Percentiles rank a stretch among this genome's conserved stretches.
phyloP scores from a whole-genome alignment of 805 yeast species.

The Kurtzmaniella cleridarum region DNA sequence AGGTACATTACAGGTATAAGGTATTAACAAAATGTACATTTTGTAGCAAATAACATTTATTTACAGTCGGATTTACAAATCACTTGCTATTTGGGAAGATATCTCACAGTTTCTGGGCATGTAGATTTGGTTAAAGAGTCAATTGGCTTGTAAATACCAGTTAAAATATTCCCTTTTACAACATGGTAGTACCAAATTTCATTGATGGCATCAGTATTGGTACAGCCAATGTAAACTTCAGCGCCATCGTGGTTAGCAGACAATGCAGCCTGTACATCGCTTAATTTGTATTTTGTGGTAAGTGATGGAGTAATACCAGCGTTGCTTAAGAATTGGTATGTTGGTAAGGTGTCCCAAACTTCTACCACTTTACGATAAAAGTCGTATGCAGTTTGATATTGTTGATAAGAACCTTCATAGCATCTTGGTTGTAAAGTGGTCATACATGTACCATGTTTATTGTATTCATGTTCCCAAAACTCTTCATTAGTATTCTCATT shows the following conservation, averaged over 20 bases:
- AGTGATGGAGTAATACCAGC: slow-evolving; percentile 70
- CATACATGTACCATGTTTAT: slow-evolving; percentile 93
- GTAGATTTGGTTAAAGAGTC: slow-evolving; percentile 50
- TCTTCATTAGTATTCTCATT: slow-evolving; percentile 60
- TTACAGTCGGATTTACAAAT: too few species aligned
- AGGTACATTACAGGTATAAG: too few species aligned
- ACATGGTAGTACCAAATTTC: slow-evolving; percentile 81
- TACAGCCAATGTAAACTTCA: slow-evolving; percentile 56
- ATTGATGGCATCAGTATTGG: slow-evolving; percentile 42
- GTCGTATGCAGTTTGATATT: slow-evolving; percentile 54
- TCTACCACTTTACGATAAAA: slow-evolving; percentile 59
- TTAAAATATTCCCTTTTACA: slow-evolving; percentile 64
- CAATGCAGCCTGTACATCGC: slow-evolving; percentile 51
- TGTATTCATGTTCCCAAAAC: slow-evolving; percentile 88
- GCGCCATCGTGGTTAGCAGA: slow-evolving; percentile 44
- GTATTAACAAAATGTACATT: too few species aligned
- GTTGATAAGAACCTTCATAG: slow-evolving; percentile 37
- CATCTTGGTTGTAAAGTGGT: slow-evolving; percentile 72
- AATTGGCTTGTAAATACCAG: slow-evolving; percentile 56
- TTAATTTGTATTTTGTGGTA: slow-evolving; percentile 51
- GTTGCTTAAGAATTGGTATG: slow-evolving; percentile 57
- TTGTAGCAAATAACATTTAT: too few species aligned
- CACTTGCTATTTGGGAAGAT: slow-evolving; percentile 57
- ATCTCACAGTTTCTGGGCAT: slow-evolving; percentile 65
- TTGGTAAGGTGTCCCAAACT: slow-evolving; percentile 55